A percentile compares a stretch with the other conserved stretches of the same genome.
Evolutionary conservation across 2,329 filamentous ascomycete species (phyloP).

Genomic region (Cladosporium halotolerans): DNA sequence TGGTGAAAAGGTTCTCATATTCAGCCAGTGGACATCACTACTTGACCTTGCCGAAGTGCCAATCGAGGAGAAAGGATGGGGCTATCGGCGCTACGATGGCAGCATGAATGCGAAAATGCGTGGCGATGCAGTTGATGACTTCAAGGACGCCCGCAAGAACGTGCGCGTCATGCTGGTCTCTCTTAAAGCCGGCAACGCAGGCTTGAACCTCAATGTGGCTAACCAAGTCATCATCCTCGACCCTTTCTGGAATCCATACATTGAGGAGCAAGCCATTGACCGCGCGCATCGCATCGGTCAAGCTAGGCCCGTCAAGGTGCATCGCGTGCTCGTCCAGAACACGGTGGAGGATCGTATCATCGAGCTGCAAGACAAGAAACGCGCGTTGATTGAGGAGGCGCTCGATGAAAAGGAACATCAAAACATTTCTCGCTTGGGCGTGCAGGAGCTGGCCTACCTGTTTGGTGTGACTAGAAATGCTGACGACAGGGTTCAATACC

Average conservation of each 20-base stretch:
- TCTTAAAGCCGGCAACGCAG: conserved; percentile 74
- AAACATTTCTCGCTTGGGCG: conserved; percentile 59
- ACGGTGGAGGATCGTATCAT: conserved; percentile 88
- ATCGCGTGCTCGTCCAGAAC: conserved; percentile 67
- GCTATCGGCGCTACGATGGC: conserved; percentile 68
- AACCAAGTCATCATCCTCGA: conserved; percentile 85
- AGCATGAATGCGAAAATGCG: conserved; percentile 63
- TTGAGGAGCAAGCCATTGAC: conserved; percentile 88
- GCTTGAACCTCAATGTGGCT: conserved; percentile 77
- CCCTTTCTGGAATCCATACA: conserved; percentile 90
- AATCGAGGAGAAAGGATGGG: conserved; percentile 51
- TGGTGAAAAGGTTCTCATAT: conserved; percentile 72
- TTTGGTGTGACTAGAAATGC: conserved; percentile 44
- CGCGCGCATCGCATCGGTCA: conserved; percentile 86
- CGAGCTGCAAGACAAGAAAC: conserved; percentile 70
- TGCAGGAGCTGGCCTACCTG: conserved; percentile 63
- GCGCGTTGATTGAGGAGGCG: conserved; percentile 67
- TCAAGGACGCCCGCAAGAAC: conserved; percentile 55
- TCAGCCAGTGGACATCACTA: conserved; percentile 74
- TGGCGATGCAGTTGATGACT: conserved; percentile 60
- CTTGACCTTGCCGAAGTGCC: conserved; percentile 72
- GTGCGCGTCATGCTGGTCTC: conserved; percentile 68
- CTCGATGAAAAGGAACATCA: conserved; percentile 68
- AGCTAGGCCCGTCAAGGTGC: conserved; percentile 64
- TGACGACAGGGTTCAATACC: conserved; percentile 20